phyloP scores from a whole-genome alignment of 2,329 filamentous ascomycete genomes.

The Paraphaeosphaeria minitans region DNA sequence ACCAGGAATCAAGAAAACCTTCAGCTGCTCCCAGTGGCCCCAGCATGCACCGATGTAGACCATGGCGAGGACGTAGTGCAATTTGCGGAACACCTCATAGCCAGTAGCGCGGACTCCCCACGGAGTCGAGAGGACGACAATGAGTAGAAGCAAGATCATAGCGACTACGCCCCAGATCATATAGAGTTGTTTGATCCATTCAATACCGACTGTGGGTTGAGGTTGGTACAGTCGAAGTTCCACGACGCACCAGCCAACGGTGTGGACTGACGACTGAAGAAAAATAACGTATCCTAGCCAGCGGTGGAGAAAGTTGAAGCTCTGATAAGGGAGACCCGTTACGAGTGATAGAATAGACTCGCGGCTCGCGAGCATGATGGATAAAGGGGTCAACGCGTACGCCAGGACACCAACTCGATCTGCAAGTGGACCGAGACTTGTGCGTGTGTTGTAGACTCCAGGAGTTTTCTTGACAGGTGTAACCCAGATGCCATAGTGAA shows the following conservation, averaged over 20 bases:
- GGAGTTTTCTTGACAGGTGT: constrained; percentile 66
- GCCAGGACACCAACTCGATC: constrained; percentile 73
- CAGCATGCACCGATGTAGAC: constrained; percentile 77
- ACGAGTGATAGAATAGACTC: constrained; percentile 72
- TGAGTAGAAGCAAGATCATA: constrained; percentile 65
- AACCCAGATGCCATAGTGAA: constrained; percentile 70
- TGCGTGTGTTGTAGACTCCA: constrained; percentile 66
- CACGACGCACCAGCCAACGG: constrained; percentile 71
- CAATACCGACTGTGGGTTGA: constrained; percentile 63
- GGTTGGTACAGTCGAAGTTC: constrained; percentile 72
- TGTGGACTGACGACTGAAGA: constrained; percentile 70
- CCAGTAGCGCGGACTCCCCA: constrained; percentile 69
- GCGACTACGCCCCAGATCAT: constrained; percentile 76
- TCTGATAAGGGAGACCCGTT: constrained; percentile 76
- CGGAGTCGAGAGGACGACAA: constrained; percentile 65
- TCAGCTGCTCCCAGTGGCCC: constrained; percentile 72
- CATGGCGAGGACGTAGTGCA: constrained; percentile 74
- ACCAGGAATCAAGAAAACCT: constrained; percentile 51
- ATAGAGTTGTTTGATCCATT: constrained; percentile 68
- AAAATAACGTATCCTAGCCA: constrained; percentile 78
- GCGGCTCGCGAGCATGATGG: constrained; percentile 68
- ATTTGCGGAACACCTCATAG: constrained; percentile 78
- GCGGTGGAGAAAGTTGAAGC: constrained; percentile 57
- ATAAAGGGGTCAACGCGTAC: constrained; percentile 74
- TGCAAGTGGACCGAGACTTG: constrained; percentile 68